Base-by-base conservation (phyloP, 2,329 filamentous ascomycete genomes). In the Dendrostoma leiphaemia region DNA sequence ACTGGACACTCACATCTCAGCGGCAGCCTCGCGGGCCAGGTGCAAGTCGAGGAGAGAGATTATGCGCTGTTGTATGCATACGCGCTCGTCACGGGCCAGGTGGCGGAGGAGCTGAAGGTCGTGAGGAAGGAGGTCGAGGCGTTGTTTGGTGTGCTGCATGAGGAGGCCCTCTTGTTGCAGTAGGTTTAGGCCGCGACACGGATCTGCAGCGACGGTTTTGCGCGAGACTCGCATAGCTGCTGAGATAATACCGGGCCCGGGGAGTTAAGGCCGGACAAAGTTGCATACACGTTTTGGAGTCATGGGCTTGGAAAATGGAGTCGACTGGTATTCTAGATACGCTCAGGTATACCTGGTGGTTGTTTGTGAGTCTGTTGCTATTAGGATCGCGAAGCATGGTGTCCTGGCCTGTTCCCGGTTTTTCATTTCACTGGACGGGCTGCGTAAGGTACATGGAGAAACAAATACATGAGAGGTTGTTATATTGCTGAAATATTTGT, bases 1-100 rank as follows among this genome's bases (percentile, higher is more conserved):
- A 59, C 13, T 55, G 61, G 51, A 12, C 60, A 59, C 8, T 58
- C 59, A 5, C 60, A 59, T 51, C 57, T 47, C 15, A 62, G 57
- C 28, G 60, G 61, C 19, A 66, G 64, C 7, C 58, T 63, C 12
- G 60, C 67, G 31, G 64, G 68, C 38, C 62, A 69, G 28, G 67
- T 75, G 13, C 64, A 69, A 15, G 77, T 85, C 1, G 85, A 84
- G 59, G 89, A 92, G 67, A 82, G 84, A 59, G 94, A 99, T 67
- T 97, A 94, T 68, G 91, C 93, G 59, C 74, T 97, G 61, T 72
- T 97, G 40, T 99, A 97, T 72, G 92, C 93, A 17, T 99, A 96
- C 73, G 90, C 83, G 3, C 73, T 89, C 41, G 83, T 88, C 45
- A 87, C 85, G 7, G 79, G 82, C 40, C 84, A 87, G 68, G 79